These are phyloP conservation scores for Phytophthora crassamura DNA, from an alignment of 352 stramenopile genomes.

Conservation along the genomic window DNA sequence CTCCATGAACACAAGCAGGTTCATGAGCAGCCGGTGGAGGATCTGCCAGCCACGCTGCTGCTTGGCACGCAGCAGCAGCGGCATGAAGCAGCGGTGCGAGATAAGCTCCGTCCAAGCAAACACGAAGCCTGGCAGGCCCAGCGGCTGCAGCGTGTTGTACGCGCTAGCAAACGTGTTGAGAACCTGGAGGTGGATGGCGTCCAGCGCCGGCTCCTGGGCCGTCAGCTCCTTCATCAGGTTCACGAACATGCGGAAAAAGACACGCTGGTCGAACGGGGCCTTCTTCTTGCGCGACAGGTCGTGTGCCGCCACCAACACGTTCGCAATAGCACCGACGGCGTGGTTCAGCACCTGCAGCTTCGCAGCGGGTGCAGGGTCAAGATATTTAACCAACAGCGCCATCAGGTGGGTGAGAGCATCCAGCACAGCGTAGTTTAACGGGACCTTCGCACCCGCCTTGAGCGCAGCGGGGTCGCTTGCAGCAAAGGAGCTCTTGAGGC, in stretches of 20 bases:
- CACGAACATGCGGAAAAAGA: constrained; percentile 98
- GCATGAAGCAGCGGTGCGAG: constrained; percentile 98
- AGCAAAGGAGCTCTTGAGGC: constrained; percentile 89
- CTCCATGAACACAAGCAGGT: constrained; percentile 98
- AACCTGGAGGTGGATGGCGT: constrained; percentile 95
- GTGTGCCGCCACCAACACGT: constrained; percentile 92
- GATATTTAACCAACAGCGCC: constrained; percentile 95
- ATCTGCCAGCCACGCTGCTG: constrained; percentile 97
- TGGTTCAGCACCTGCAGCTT: constrained; percentile 95
- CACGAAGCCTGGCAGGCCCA: constrained; percentile 96
- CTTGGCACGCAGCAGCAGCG: constrained; percentile 94
- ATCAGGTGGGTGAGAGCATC: constrained; percentile 98
- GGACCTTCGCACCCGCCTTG: constrained; percentile 54
- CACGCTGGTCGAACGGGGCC: constrained; percentile 95
- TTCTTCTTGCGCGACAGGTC: constrained; percentile 88
- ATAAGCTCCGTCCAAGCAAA: constrained; percentile 99
- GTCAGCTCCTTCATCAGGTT: constrained; percentile 98
- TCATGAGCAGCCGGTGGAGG: constrained; percentile 97
- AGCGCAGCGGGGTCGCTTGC: constrained; percentile 42
- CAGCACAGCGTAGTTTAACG: constrained; percentile 93
- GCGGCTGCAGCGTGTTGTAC: constrained; percentile 97
- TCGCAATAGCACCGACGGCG: constrained; percentile 94
- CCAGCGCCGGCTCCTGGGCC: constrained; percentile 92
- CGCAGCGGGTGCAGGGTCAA: constrained; percentile 84
- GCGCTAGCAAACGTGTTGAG: constrained; percentile 97